A percentile compares a stretch with the other conserved stretches of the same genome.
phyloP scores from a whole-genome alignment of 2,329 filamentous ascomycete genomes.

The Rhinocladiella similis region DNA sequence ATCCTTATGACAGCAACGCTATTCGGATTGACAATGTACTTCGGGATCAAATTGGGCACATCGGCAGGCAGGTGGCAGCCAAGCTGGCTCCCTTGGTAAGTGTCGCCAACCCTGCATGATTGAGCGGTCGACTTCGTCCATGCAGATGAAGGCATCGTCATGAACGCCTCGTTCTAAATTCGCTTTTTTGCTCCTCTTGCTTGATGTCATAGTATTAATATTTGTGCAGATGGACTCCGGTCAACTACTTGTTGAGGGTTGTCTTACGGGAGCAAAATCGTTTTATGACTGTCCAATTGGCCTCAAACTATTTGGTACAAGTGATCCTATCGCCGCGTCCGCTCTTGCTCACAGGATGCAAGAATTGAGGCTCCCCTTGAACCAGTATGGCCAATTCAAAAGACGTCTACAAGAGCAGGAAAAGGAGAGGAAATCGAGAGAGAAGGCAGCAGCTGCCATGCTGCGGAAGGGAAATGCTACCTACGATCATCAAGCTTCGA shows the following conservation, averaged over 20 bases:
- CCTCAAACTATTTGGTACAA: constrained; percentile 69
- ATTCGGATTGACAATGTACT: constrained; percentile 78
- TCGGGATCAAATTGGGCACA: constrained; percentile 73
- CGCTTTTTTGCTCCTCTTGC: too few species aligned
- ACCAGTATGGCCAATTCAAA: constrained; percentile 52
- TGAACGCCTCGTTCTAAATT: too few species aligned
- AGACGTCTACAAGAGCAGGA: constrained; percentile 55
- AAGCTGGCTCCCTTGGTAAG: constrained; percentile 60
- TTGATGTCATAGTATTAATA: too few species aligned
- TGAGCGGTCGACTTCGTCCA: too few species aligned
- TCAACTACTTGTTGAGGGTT: constrained; percentile 66
- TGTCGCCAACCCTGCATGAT: too few species aligned
- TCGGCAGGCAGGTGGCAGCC: constrained; percentile 65
- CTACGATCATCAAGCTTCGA: constrained; percentile 24
- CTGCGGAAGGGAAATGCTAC: constrained; percentile 20
- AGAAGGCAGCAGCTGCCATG: constrained; percentile 25
- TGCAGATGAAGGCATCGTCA: too few species aligned
- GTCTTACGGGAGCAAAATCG: constrained; percentile 66
- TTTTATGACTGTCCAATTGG: constrained; percentile 71
- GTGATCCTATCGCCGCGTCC: constrained; percentile 53
- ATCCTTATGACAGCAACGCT: constrained; percentile 72
- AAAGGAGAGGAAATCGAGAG: constrained; percentile 43
- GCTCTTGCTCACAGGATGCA: constrained; percentile 64
- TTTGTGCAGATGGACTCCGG: constrained; percentile 48
- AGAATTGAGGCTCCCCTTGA: constrained; percentile 61